These are phyloP conservation scores for Nyctanthes arbortristis DNA, from an alignment of 257 asterid genomes.

Conservation along the genomic window DNA sequence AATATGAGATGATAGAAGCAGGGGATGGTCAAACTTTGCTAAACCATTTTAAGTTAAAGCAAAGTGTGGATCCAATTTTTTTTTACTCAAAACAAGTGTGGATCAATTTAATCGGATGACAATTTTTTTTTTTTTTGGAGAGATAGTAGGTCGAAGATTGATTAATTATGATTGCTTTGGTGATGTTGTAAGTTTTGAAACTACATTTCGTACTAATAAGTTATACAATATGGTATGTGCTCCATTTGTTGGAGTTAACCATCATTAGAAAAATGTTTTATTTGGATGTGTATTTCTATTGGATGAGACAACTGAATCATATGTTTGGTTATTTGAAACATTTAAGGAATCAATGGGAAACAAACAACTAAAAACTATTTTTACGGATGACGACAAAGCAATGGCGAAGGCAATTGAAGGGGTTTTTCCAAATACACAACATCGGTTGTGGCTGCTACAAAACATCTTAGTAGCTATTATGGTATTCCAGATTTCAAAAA, in stretches of 20 bases:
- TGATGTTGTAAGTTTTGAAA: constrained; percentile 12
- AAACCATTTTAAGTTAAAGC: constrained; percentile 5
- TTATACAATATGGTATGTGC: constrained; percentile 16
- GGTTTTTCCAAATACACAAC: background rate
- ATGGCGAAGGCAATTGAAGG: background rate
- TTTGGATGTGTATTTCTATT: constrained; percentile 2
- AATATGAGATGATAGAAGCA: too few relatives aligned
- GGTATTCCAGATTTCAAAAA: background rate
- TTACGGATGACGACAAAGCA: constrained; percentile 8
- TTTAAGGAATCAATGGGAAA: constrained; percentile 9
- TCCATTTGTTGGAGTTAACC: constrained; percentile 19
- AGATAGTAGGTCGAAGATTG: constrained; percentile 6
- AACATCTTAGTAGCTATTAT: background rate
- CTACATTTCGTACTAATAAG: constrained; percentile 9
- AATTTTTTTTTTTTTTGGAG: constrained; percentile 4
- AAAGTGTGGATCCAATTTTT: background rate
- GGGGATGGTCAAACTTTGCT: background rate
- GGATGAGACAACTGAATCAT: background rate
- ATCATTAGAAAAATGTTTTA: constrained; percentile 4
- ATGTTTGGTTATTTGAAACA: background rate
- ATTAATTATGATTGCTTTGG: constrained; percentile 17
- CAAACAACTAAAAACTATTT: background rate
- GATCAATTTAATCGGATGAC: background rate
- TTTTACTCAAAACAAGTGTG: constrained; percentile 10
- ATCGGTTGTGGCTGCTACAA: too few relatives aligned